Evolutionary conservation across 176 grass and related monocot species (phyloP), one percentile per base, ranked within the genome.

Genomic region (Triticum turgidum): DNA sequence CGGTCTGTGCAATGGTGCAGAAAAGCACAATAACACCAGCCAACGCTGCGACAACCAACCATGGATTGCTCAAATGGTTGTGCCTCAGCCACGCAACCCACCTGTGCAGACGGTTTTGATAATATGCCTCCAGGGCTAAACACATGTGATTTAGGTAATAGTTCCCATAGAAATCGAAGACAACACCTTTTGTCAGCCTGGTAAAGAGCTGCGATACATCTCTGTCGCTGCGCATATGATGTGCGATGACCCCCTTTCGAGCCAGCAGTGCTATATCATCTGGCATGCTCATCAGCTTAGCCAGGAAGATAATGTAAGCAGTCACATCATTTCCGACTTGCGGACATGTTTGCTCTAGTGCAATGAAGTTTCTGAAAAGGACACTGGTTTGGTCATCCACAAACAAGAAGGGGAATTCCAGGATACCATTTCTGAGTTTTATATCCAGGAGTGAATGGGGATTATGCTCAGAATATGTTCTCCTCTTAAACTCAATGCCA

Each of bases 211-310:
- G 68, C 1, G 85, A 82, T 47, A 87, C 49, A 0, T 87, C 51
- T 74, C 0, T 59, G 11, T 87, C 75, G 0, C 27, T 87, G 5
- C 85, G 56, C 66, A 87, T 61, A 69, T 87, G 78, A 3, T 87
- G 85, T 0, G 41, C 38, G 1, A 87, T 7, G 8, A 87, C 14
- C 10, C 77, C 85, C 4, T 63, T 73, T 7, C 52, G 41, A 18
- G 24, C 14, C 7, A 87, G 17, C 1, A 87, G 17, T 0, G 25
- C 39, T 24, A 87, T 78, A 52, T 87, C 85, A 32, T 87, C 85
- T 0, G 35, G 21, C 33, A 80, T 87, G 66, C 56, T 80, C 77
- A 87, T 82, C 12, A 87, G 78, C 66, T 87, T 69, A 3, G 85
- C 58, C 66, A 87, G 18, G 24, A 87, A 87, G 5, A 87, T 1